Evolutionary conservation across 306 rosid genomes (phyloP).

Genomic region (Ceratonia siliqua): DNA sequence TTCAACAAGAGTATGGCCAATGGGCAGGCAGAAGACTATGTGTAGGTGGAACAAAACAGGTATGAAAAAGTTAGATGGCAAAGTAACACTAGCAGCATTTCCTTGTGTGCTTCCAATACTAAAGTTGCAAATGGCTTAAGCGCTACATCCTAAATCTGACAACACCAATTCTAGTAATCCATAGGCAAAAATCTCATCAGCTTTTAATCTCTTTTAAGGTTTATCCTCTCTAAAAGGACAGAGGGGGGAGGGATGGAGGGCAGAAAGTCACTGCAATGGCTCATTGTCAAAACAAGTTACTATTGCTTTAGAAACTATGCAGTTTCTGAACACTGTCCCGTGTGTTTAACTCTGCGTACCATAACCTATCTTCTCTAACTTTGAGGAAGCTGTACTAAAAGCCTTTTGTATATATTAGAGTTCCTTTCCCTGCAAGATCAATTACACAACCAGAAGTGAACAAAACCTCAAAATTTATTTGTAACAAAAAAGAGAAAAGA

Average conservation of each 20-base stretch:
- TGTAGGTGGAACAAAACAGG: neutral
- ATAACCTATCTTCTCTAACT: slow-evolving; percentile 93
- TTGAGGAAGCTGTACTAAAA: slow-evolving; percentile 83
- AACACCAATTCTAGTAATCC: slow-evolving; percentile 1
- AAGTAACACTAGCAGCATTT: slow-evolving; percentile 14
- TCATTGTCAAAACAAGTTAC: neutral
- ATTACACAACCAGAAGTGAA: slow-evolving; percentile 33
- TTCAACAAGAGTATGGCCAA: slow-evolving; percentile 21
- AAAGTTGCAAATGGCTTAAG: neutral
- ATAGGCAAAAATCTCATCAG: neutral
- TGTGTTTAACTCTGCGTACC: slow-evolving; percentile 42
- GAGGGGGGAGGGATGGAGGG: neutral
- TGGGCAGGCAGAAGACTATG: slow-evolving; percentile 11
- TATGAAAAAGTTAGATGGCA: neutral
- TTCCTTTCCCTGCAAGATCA: slow-evolving; percentile 72
- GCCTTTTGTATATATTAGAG: slow-evolving; percentile 82
- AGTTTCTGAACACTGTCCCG: slow-evolving; percentile 8
- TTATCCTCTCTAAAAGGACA: neutral
- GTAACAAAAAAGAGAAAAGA: neutral
- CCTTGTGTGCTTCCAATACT: neutral
- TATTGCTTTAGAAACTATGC: neutral
- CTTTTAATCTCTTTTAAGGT: neutral
- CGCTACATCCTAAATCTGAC: slow-evolving; percentile 4
- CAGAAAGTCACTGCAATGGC: neutral
- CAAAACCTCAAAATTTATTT: neutral